These are phyloP conservation scores for Conticribra guillardii DNA, from an alignment of 108 stramenopile species.

Conservation along the genomic window DNA sequence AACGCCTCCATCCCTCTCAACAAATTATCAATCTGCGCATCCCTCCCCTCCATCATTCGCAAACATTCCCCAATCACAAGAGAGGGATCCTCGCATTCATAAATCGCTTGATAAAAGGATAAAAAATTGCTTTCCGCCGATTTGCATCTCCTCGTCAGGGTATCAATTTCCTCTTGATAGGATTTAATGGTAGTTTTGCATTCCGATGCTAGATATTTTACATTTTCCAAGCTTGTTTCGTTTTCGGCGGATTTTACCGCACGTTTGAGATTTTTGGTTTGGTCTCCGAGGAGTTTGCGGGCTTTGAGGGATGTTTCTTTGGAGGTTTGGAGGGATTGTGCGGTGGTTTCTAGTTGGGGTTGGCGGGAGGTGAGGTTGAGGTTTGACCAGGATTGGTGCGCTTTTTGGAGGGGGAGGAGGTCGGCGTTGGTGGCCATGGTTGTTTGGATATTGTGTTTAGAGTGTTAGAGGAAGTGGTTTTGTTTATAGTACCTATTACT, in stretches of 20 bases:
- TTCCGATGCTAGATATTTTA: slow-evolving; percentile 51
- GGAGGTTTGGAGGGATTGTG: slow-evolving; percentile 51
- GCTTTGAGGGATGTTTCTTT: slow-evolving; percentile 64
- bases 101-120: slow-evolving; percentile 51
- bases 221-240: not conserved
- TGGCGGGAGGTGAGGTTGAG: slow-evolving; percentile 58
- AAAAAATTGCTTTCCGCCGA: slow-evolving; percentile 61
- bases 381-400: slow-evolving; percentile 56
- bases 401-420: slow-evolving; percentile 54
- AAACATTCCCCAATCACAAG: slow-evolving; percentile 40
- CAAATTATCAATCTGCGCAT: slow-evolving; percentile 57
- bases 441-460: too few species aligned
- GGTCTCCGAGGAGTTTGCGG: slow-evolving; percentile 77
- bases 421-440: not conserved
- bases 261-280: slow-evolving; percentile 79
- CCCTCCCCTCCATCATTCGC: slow-evolving; percentile 56
- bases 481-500: too few species aligned
- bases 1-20: slow-evolving; percentile 63
- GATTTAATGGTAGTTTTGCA: slow-evolving; percentile 72
- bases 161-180: slow-evolving; percentile 89
- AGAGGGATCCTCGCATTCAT: slow-evolving; percentile 58
- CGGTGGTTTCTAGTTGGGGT: slow-evolving; percentile 54
- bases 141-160: slow-evolving; percentile 81
- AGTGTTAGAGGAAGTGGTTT: too few species aligned
- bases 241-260: slow-evolving; percentile 69